Conservation (phyloP, 2,329 filamentous ascomycete genomes). For the Botrytis medusae region DNA sequence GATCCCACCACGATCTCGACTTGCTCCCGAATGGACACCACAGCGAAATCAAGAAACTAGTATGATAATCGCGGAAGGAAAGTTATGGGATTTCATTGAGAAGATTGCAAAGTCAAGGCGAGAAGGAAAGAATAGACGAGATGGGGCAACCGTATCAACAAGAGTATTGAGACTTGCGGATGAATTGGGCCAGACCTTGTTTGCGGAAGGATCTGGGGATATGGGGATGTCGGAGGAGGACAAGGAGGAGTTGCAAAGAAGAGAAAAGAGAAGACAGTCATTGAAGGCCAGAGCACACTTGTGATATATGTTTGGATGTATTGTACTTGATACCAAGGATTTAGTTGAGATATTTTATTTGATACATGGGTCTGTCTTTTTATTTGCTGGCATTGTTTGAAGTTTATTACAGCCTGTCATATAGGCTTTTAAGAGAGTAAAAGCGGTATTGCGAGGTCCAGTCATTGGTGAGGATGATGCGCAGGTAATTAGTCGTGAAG, state of each 20-base stretch:
- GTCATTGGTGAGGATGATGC: background rate
- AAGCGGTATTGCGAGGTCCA: background rate
- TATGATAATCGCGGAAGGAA: constrained; percentile 65
- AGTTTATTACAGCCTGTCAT: background rate
- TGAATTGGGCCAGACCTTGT: constrained; percentile 67
- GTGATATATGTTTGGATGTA: constrained; percentile 37
- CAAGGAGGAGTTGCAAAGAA: constrained; percentile 47
- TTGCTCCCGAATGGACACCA: constrained; percentile 75
- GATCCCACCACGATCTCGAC: constrained; percentile 59
- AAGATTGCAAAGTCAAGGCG: constrained; percentile 77
- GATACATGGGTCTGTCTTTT: background rate
- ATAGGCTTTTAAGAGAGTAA: background rate
- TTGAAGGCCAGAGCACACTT: constrained; percentile 53
- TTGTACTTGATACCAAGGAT: constrained; percentile 22
- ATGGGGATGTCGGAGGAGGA: constrained; percentile 51
- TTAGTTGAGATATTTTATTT: background rate
- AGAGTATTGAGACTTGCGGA: constrained; percentile 79
- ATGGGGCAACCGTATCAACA: constrained; percentile 83
- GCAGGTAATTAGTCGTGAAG: background rate
- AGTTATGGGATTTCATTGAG: constrained; percentile 89
- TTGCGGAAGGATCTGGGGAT: constrained; percentile 51
- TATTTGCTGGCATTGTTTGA: background rate
- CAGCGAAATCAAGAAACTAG: constrained; percentile 61
- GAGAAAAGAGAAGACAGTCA: constrained; percentile 48
- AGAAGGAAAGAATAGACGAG: constrained; percentile 94